Evolutionary conservation across 805 yeast species (phyloP).

Genomic region (Cyberlindnera galapagoensis): DNA sequence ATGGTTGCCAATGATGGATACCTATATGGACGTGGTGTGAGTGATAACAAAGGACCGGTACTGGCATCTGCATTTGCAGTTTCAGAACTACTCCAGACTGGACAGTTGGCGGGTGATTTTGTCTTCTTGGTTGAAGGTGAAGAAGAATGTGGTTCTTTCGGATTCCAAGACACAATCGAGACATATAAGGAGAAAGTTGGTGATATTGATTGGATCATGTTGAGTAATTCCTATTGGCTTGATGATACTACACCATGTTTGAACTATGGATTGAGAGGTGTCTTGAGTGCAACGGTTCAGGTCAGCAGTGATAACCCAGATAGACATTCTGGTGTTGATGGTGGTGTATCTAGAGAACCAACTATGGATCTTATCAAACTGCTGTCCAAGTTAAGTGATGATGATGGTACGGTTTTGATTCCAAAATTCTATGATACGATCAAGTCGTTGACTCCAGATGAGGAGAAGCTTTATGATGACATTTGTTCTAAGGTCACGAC

Average conservation of each 20-base stretch:
- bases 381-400: conserved; percentile 54
- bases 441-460: conserved; percentile 48
- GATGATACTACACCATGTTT: conserved; percentile 85
- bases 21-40: conserved; percentile 84
- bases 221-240: conserved; percentile 92
- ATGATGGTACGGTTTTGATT: conserved; percentile 48
- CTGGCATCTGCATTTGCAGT: conserved; percentile 84
- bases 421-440: conserved; percentile 73
- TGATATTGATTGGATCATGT: conserved; percentile 77
- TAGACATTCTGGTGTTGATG: conserved; percentile 94
- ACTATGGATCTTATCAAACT: conserved; percentile 76
- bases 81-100: conserved; percentile 53
- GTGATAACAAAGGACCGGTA: conserved; percentile 93
- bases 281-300: conserved; percentile 69
- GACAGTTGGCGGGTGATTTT: conserved; percentile 60
- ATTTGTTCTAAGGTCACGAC: conserved; percentile 38
- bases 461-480: conserved; percentile 53
- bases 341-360: conserved; percentile 87
- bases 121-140: conserved; percentile 89
- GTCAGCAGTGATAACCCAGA: conserved; percentile 74
- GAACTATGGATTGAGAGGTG: conserved; percentile 92
- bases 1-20: conserved; percentile 78
- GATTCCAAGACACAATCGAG: conserved; percentile 65
- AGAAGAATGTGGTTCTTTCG: conserved; percentile 89
- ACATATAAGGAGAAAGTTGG: conserved; percentile 51